A percentile compares a stretch with the other conserved stretches of the same genome.
phyloP scores from a whole-genome alignment of 129 eudicot species.

The Centella asiatica region DNA sequence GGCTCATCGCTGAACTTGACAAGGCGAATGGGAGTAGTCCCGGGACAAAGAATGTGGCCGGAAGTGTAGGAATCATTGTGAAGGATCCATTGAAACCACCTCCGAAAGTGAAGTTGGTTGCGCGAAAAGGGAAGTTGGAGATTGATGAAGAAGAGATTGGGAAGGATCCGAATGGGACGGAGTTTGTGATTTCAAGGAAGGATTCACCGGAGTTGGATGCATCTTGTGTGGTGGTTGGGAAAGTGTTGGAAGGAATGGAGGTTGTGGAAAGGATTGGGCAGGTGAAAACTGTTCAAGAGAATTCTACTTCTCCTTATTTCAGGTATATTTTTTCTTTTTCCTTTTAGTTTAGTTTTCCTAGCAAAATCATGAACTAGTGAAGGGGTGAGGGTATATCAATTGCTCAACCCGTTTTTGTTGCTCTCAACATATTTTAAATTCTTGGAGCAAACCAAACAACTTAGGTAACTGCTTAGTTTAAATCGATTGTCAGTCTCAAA shows the following conservation, averaged over 20 bases:
- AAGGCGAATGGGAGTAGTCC: constrained; percentile 32
- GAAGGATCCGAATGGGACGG: constrained; percentile 78
- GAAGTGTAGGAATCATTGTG: constrained; percentile 66
- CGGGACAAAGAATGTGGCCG: constrained; percentile 64
- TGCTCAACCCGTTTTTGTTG: neutral
- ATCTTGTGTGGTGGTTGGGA: constrained; percentile 71
- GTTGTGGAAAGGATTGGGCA: constrained; percentile 60
- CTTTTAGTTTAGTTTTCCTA: neutral
- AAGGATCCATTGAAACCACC: constrained; percentile 84
- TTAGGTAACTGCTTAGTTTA: too few relatives aligned
- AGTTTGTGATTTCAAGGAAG: constrained; percentile 58
- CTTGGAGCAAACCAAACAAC: too few relatives aligned
- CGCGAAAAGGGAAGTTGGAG: constrained; percentile 74
- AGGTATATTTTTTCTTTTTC: constrained; percentile 42
- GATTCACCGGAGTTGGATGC: constrained; percentile 84
- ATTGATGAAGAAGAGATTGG: constrained; percentile 82
- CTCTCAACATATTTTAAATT: neutral
- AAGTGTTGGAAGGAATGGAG: constrained; percentile 79
- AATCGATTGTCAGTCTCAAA: too few relatives aligned
- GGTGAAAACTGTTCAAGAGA: constrained; percentile 87
- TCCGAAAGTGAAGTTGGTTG: constrained; percentile 83
- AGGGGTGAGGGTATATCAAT: neutral
- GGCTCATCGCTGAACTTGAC: constrained; percentile 51
- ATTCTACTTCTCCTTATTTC: constrained; percentile 94
- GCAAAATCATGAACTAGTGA: neutral